Conservation (phyloP, 164 flowering plant genomes). For the Sextonia rubra region DNA sequence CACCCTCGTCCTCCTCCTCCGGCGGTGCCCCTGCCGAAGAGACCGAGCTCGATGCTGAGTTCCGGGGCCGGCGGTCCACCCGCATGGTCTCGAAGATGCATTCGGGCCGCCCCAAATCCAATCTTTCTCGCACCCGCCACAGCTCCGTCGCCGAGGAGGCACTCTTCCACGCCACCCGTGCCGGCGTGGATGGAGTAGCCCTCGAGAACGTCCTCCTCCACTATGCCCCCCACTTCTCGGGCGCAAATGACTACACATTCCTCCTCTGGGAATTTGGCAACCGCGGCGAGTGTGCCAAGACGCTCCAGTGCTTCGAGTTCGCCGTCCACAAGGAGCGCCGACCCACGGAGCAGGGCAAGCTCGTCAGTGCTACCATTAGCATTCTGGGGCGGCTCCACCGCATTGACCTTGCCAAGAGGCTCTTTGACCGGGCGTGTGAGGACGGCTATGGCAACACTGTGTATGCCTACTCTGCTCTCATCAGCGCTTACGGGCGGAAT, state of each 20-base stretch:
- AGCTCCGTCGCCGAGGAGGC: conserved; percentile 65
- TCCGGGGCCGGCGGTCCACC: conserved; percentile 86
- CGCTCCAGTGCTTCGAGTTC: conserved; percentile 61
- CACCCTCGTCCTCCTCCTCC: background rate
- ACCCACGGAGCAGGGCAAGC: conserved; percentile 59
- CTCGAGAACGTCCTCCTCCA: conserved; percentile 37
- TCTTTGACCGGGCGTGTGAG: conserved; percentile 56
- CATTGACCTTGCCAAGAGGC: conserved; percentile 57
- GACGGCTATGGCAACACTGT: conserved; percentile 91
- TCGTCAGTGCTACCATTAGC: conserved; percentile 85
- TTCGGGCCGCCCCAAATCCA: conserved; percentile 56
- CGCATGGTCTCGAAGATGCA: conserved; percentile 86
- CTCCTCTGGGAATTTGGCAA: conserved; percentile 83
- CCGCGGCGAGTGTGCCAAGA: conserved; percentile 59
- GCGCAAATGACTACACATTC: conserved; percentile 76
- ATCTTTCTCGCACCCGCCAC: conserved; percentile 42
- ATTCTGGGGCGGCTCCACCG: conserved; percentile 78
- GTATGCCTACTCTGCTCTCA: conserved; percentile 77
- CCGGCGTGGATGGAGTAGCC: conserved; percentile 22
- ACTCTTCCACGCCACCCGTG: conserved; percentile 30
- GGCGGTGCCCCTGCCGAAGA: conserved; percentile 26
- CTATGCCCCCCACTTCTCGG: conserved; percentile 52
- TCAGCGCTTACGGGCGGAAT: conserved; percentile 85
- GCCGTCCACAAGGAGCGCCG: conserved; percentile 46
- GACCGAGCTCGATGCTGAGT: conserved; percentile 53